Base-by-base conservation (phyloP, 345 rosid species). In the Gossypium australe region DNA sequence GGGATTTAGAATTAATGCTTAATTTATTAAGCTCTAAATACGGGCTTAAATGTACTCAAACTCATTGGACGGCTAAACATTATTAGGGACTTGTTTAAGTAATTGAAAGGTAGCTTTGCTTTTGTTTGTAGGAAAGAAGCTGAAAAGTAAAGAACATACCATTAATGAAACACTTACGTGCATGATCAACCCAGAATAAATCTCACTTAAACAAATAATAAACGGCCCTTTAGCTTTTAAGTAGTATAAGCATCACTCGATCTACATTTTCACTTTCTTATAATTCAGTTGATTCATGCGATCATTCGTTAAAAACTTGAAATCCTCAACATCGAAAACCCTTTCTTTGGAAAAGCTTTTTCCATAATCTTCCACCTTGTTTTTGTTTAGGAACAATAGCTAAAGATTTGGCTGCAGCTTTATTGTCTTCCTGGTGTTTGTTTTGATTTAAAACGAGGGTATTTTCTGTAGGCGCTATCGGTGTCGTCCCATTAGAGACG, bases 331-430 rank as follows among this genome's bases (percentile, higher is more conserved):
- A 57, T 57, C 62, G 10, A 57, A 57, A 57, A 13, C 58, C 58
- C 58, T 57, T 57, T 20, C 62, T 22, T 12, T 27, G 62, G 34
- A 22, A 22, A 20, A 94, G 79, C 84, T 78, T 90, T 67, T 80
- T 90, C 99, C 94, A 95, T 62, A 90, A 80, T 80, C 81, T 83
- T 74, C 79, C 87, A 10, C 85, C 77, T 45, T 13, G 74, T 72
- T 84, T 93, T 79, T 81, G 86, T 80, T 83, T 75, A 11, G 91
- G 92, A 71, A 87, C 91, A 70, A 93, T 75, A 29, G 91, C 86
- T 38, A 88, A 77, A 24, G 92, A 76, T 73, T 73, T 88, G 27
- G 70, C 41, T 16, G 75, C 76, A 13, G 59, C 58, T 34, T 34
- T 34, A 22, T 82, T 82, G 41, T 60, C 64, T 60, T 60, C 64